Base-by-base conservation (phyloP, 805 yeast species). In the Yarrowia sp. region DNA sequence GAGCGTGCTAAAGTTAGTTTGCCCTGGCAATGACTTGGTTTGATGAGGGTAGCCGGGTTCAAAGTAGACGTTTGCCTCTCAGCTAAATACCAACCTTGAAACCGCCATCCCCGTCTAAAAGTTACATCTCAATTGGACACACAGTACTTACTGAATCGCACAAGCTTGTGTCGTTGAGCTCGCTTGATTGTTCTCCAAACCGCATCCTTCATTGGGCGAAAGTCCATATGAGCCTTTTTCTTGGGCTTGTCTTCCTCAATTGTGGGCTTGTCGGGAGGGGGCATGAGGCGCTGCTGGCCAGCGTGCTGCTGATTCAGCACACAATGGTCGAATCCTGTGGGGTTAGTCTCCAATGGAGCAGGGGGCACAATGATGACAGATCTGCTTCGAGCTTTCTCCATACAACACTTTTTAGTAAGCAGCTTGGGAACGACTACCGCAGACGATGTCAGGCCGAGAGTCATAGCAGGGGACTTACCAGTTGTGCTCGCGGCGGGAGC, bases 151-250 rank as follows among this genome's bases (percentile, higher is more conserved):
- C 61, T 54, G 33, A 26, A 24, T 17, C 17, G 22, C n/a, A 54
- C 61, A 11, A 54, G 33, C 61, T 54, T 54, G 46, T 54, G 61
- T 19, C 36, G 32, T 11, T 54, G 61, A 14, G 61, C 61, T 17
- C 19, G 44, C 26, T 38, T 54, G 14, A 54, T 12, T 14, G 61
- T 38, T 21, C 26, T 38, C 46, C 61, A 24, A 2, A 54, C 16
- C 1, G 32, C 21, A 0, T 51, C 22, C 30, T 48, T 30, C 54
- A 48, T 5, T 2, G 28, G 28, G 28, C 19, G 38, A 6, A 32
- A 2, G 19, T 30, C 28, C 26, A 17, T 3, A 2, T 30, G 7
- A 10, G 8, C 26, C 54, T 38, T 30, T 2, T 2, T 19, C 14
- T 14, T 19, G 40, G 54, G 24, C 38, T 48, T 30, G 17, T 48